Evolutionary conservation across 441 rosid species (phyloP), one percentile per base, ranked within the genome.

Genomic region (Biscutella laevigata): DNA sequence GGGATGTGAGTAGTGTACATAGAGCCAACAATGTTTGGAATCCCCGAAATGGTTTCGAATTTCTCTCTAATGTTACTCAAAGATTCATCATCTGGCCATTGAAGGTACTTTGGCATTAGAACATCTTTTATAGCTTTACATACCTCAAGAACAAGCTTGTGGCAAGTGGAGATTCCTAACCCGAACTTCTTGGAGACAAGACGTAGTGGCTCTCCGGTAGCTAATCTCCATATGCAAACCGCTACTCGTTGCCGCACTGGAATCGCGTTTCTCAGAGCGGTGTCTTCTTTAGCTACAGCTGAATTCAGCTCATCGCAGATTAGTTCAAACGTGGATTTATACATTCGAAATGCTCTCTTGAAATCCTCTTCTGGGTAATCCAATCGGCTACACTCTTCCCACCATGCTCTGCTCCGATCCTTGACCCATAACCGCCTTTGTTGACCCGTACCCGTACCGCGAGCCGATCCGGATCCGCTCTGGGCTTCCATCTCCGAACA

Each of bases 231-330:
- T 13, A 84, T 58, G 28, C 94, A 84, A 21, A 81, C 94, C 17
- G 94, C 94, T 14, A 84, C 94, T 45, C 94, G 62, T 51, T 84
- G 94, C 52, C 80, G 73, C 41, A 81, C 94, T 2, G 94, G 94
- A 42, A 84, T 81, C 12, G 94, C 94, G 68, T 61, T 79, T 24
- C 94, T 57, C 24, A 84, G 55, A 3, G 94, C 71, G 0, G 94
- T 84, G 54, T 84, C 88, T 70, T 84, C 94, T 52, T 84, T 84
- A 2, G 86, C 94, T 14, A 81, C 81, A 10, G 58, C 88, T 1
- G 94, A 71, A 44, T 77, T 79, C 4, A 84, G 60, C 49, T 81
- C 88, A 2, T 84, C 86, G 65, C 94, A 84, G 19, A 84, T 81
- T 56, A 58, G 10, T 2, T 79, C 86, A 42, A 84, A 84, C 16